Evolutionary conservation across 768 basidiomycete species (phyloP), one percentile per base, ranked within the genome.

Genomic region (Mycena rebaudengoi): DNA sequence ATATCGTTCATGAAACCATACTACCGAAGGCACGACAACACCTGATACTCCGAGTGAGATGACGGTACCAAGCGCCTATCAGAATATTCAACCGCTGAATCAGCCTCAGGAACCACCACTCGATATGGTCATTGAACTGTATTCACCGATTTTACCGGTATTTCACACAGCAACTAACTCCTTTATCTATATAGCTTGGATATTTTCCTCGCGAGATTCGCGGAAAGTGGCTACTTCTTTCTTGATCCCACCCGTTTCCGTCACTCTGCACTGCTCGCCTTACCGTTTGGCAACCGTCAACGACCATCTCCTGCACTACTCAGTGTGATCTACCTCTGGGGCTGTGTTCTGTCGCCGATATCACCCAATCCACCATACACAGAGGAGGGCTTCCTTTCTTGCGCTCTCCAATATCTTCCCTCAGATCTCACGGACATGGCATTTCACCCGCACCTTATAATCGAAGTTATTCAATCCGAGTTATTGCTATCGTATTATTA

Each of bases 401-500:
- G 71, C 39, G 73, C 76, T 1, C 69, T 78, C 40, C 68, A 75
- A 7, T 67, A 70, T 16, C 68, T 78, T 0, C 70, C 77, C 8
- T 54, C 57, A 8, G 67, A 62, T 32, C 57, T 79, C 26, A 69
- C 75, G 14, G 37, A 18, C 5, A n/a, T 40, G 16, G 65, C 70
- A 7, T 75, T 74, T 41, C 75, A 76, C 4, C 70, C 72, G 49
- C 64, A 70, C 10, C 23, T 35, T 49, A 70, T 76, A 20, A 57
- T 81, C 13, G 69, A 77, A 16, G 61, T 74, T 26, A 62, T 81
- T 18, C 79, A 80, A 43, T 66, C 75, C 2, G 74, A 83, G 29
- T 70, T 85, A 2, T 71, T 85, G 20, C 70, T 86, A 30, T 71
- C 79, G 2, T 74, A 74, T 50, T 83, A 80, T 60, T 80, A 82